Base-by-base conservation (phyloP, 164 flowering plant species). In the Cinnamomum chago region DNA sequence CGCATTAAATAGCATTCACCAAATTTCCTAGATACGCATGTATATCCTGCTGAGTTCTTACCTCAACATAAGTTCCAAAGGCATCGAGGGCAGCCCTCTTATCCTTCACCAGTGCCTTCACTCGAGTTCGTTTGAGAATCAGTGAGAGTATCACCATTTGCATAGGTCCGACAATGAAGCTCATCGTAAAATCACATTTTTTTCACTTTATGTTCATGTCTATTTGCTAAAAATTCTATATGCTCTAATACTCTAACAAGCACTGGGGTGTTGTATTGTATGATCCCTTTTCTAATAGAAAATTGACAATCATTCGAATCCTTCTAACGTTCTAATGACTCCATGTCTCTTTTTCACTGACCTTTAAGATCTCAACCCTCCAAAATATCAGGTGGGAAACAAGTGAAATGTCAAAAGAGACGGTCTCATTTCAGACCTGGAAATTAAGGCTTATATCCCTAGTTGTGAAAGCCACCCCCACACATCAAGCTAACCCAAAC, bases 31-130 rank as follows among this genome's bases (percentile, higher is more conserved):
- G 23, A 30, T 55, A 55, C 27, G 35, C 18, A 74, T 20, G 25
- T 15, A 68, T 9, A 22, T 68, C 55, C 28, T 20, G n/a, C 3
- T 22, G 35, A 55, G 51, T 67, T 78, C 72, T 60, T 62, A 95
- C 98, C 97, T 95, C 97, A 68, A 93, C 97, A 79, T 95, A 95
- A 79, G 88, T 85, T 74, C 99, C 97, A 79, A 91, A 95, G 2
- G 99, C 93, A 79, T 93, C 99, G 51, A 84, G 69, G 4, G 99
- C 93, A 62, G 87, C 89, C 30, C 89, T 82, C 79, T 86, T 93
- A 79, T 93, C 90, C 83, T 90, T 92, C 76, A 93, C 99, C 67
- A 93, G 70, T 25, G 96, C 90, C 79, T 93, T 95, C n/a, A 92
- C 86, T 82, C 90, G 85, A 70, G 84, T 76, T 80, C 91, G 80